Conservation (phyloP, 768 basidiomycete species). For the Tricholoma hemisulphureum region DNA sequence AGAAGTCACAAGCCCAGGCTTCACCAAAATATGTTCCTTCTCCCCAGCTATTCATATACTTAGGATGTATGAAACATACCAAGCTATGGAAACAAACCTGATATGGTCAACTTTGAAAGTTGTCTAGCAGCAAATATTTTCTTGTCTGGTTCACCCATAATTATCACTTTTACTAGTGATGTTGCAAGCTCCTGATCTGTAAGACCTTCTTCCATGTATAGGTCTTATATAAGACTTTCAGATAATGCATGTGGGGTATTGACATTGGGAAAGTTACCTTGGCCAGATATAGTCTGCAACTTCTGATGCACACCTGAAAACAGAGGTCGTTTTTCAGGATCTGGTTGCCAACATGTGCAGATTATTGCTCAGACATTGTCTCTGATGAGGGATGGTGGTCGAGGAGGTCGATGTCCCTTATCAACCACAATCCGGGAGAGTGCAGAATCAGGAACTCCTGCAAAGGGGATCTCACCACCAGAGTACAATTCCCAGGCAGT, state of each 20-base stretch:
- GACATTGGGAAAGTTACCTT: too few species aligned
- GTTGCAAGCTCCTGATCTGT: too few species aligned
- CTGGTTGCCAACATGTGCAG: constrained; percentile 22
- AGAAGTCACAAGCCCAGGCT: too few species aligned
- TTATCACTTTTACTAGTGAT: too few species aligned
- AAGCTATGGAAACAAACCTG: not conserved
- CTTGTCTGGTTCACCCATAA: too few species aligned
- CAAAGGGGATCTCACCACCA: constrained; percentile 25
- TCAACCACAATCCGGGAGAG: constrained; percentile 16
- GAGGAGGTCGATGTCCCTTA: constrained; percentile 22
- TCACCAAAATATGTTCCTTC: too few species aligned
- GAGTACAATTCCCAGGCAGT: constrained; percentile 46
- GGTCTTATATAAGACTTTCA: too few species aligned
- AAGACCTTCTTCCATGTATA: too few species aligned
- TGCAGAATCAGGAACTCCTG: constrained; percentile 14
- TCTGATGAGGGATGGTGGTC: constrained; percentile 14
- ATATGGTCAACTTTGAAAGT: not conserved
- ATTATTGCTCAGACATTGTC: constrained; percentile 21
- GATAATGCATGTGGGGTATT: too few species aligned
- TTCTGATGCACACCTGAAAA: constrained; percentile 15
- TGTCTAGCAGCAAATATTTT: too few species aligned
- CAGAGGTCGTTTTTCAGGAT: constrained; percentile 18
- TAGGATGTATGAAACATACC: too few species aligned
- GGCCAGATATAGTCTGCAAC: not conserved
- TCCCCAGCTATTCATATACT: too few species aligned